Conservation (phyloP, 495 filamentous ascomycete genomes). For the Chaetomidium leptoderma region DNA sequence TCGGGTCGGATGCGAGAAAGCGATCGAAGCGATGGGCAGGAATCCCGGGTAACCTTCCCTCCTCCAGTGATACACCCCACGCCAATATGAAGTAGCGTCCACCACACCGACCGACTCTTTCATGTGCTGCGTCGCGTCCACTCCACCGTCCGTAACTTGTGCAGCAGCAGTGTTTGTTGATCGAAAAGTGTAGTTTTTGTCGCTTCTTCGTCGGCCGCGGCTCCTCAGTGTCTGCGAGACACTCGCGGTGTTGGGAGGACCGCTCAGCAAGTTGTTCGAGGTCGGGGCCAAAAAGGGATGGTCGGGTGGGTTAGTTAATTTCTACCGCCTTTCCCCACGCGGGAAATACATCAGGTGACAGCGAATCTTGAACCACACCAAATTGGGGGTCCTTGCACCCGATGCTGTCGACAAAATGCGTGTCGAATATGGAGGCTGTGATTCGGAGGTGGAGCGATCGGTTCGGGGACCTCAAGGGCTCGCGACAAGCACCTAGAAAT, state of each 20-base stretch:
- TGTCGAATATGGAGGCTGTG: no score
- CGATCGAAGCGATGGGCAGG: constrained; percentile 14
- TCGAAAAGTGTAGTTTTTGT: background rate
- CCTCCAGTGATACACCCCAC: constrained; percentile 15
- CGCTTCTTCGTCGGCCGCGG: background rate
- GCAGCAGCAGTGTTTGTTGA: background rate
- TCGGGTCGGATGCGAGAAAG: background rate
- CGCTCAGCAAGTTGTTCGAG: background rate
- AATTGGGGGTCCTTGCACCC: background rate
- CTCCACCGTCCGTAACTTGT: background rate
- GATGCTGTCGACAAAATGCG: no score
- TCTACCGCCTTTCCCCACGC: constrained; percentile 10
- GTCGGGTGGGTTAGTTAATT: background rate
- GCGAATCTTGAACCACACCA: constrained; percentile 1
- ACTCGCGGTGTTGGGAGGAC: background rate
- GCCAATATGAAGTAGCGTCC: constrained; percentile 14
- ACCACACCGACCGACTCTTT: constrained; percentile 1
- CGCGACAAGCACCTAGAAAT: background rate
- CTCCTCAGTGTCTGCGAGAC: background rate
- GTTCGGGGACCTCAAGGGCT: background rate
- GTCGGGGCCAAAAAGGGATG: background rate
- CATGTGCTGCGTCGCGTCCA: constrained; percentile 6
- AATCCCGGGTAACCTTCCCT: constrained; percentile 6
- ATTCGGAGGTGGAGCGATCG: no score
- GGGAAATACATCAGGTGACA: constrained; percentile 9